These are phyloP conservation scores for Fusarium zealandicum DNA, from an alignment of 2,329 filamentous ascomycete species.

Conservation along the genomic window DNA sequence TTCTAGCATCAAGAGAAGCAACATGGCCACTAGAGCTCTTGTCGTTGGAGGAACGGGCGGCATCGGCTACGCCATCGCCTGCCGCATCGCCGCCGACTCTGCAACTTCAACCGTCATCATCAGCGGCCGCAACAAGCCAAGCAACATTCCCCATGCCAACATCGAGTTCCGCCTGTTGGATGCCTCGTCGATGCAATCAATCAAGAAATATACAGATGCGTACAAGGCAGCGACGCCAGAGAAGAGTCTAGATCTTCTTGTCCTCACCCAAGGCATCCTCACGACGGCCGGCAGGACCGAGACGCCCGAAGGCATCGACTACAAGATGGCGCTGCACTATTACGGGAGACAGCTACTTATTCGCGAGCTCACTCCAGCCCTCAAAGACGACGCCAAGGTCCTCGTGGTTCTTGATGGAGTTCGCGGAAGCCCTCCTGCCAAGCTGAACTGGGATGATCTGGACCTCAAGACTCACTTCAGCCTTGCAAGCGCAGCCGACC, in stretches of 20 bases:
- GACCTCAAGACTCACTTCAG: conserved; percentile 48
- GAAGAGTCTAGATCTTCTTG: conserved; percentile 47
- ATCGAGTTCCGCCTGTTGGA: conserved; percentile 45
- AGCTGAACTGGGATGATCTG: conserved; percentile 50
- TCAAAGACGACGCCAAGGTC: conserved; percentile 49
- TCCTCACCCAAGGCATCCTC: conserved; percentile 50
- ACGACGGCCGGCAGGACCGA: conserved; percentile 48
- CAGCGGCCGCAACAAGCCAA: conserved; percentile 44
- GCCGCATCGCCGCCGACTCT: conserved; percentile 42
- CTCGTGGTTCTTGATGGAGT: conserved; percentile 48
- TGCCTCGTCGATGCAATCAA: conserved; percentile 45
- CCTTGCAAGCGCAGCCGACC: conserved; percentile 44
- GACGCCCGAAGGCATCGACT: conserved; percentile 54
- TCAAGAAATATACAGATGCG: conserved; percentile 45
- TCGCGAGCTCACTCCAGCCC: conserved; percentile 47
- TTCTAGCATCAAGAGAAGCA: too few relatives aligned
- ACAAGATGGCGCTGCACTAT: conserved; percentile 55
- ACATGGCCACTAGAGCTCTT: conserved; percentile 40
- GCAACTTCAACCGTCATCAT: conserved; percentile 43
- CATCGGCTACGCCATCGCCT: conserved; percentile 49
- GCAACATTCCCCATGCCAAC: conserved; percentile 43
- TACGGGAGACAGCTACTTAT: conserved; percentile 55
- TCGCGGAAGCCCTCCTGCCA: conserved; percentile 41
- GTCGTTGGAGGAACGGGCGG: conserved; percentile 48
- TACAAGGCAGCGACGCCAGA: conserved; percentile 33